Conservation (phyloP, 805 yeast genomes). For the Wickerhamomyces chaumierensis region DNA sequence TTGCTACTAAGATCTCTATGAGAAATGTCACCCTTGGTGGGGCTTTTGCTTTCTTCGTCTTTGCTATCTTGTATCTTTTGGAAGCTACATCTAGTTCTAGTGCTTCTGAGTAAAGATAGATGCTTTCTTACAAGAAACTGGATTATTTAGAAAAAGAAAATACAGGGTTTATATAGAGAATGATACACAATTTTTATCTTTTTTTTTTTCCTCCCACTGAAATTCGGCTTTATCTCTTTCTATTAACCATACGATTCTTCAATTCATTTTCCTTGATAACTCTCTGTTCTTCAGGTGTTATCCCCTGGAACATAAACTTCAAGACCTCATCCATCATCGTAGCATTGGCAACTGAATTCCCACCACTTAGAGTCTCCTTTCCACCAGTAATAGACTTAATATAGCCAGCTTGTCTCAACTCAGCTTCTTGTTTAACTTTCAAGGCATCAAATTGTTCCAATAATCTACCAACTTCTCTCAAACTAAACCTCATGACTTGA, state of each 20-base stretch:
- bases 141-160: too few species aligned
- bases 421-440: too few species aligned
- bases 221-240: background rate
- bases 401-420: conserved; percentile 40
- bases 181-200: too few species aligned
- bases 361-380: too few species aligned
- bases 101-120: too few species aligned
- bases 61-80: conserved; percentile 69
- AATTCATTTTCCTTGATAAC: background rate
- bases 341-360: too few species aligned
- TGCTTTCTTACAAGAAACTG: too few species aligned
- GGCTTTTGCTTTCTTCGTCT: conserved; percentile 72
- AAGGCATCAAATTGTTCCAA: too few species aligned
- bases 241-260: too few species aligned
- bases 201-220: too few species aligned
- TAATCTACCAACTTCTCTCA: conserved; percentile 25
- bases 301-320: conserved; percentile 36
- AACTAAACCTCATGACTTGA: conserved; percentile 62
- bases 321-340: conserved; percentile 27
- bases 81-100: conserved; percentile 37
- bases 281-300: conserved; percentile 7
- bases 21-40: conserved; percentile 90
- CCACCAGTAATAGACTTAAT: conserved; percentile 43
- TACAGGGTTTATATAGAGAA: too few species aligned
- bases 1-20: conserved; percentile 85